Evolutionary conservation across 2,329 filamentous ascomycete genomes (phyloP).

Genomic region (Nigrograna mackinnonii): DNA sequence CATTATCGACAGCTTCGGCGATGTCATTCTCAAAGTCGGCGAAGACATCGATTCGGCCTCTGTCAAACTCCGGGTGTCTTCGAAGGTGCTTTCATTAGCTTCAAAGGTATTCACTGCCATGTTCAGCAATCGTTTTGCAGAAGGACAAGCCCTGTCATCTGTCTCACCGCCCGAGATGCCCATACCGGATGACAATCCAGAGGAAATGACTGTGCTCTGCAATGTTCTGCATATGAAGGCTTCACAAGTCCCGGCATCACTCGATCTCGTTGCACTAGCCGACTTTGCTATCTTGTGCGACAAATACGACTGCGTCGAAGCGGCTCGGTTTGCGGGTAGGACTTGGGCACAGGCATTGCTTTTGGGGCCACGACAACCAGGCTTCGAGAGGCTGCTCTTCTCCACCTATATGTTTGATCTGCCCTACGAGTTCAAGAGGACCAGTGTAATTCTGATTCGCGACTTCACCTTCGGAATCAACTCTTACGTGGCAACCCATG

Average conservation of each 20-base stretch:
- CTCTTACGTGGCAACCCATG: too few species aligned
- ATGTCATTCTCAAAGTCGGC: constrained; percentile 11
- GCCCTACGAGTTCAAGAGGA: too few species aligned
- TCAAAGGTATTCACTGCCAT: constrained; percentile 14
- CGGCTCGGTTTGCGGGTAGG: constrained; percentile 13
- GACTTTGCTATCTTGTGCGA: constrained; percentile 24
- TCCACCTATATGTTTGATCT: constrained; percentile 11
- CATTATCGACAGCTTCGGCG: constrained; percentile 10
- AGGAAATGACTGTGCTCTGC: constrained; percentile 10
- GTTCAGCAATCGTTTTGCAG: constrained; percentile 9
- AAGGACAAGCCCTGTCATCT: constrained; percentile 8
- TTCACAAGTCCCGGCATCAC: constrained; percentile 5
- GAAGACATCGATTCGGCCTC: neutral
- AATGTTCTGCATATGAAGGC: constrained; percentile 9
- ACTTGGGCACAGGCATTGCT: constrained; percentile 10
- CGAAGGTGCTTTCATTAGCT: constrained; percentile 5
- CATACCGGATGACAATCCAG: constrained; percentile 14
- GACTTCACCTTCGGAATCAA: too few species aligned
- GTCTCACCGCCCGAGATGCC: constrained; percentile 3
- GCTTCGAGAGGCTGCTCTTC: constrained; percentile 12
- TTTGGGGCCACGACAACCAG: neutral
- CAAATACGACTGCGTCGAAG: constrained; percentile 24
- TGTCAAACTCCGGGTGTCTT: constrained; percentile 11
- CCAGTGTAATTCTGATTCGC: too few species aligned
- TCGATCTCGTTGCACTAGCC: constrained; percentile 11